These are phyloP conservation scores for Primulina huaijiensis DNA, from an alignment of 257 asterid genomes.

Conservation along the genomic window DNA sequence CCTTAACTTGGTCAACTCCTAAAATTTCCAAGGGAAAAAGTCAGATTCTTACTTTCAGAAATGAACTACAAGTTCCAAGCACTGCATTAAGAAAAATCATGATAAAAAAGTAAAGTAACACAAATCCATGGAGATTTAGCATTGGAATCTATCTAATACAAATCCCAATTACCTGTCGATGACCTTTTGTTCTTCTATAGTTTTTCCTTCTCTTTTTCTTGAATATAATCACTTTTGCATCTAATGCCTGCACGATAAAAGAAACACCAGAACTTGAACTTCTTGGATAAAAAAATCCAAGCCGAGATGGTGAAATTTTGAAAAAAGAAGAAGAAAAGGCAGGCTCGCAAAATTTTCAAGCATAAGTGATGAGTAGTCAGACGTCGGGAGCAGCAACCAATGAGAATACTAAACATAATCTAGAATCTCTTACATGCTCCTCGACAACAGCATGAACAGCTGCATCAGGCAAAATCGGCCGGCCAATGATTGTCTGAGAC, in stretches of 20 bases:
- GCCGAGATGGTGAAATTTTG: conserved; percentile 1
- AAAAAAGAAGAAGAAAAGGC: neutral
- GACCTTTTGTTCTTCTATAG: conserved; percentile 86
- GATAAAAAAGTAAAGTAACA: neutral
- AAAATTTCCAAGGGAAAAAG: conserved; percentile 13
- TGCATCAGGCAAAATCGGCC: conserved; percentile 88
- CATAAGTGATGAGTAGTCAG: neutral
- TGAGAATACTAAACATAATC: conserved; percentile 1
- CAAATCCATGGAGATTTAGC: neutral
- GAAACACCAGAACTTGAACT: neutral
- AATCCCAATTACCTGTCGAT: conserved; percentile 69
- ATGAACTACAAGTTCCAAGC: neutral
- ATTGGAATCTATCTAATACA: conserved; percentile 1
- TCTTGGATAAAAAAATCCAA: neutral
- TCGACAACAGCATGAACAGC: conserved; percentile 96
- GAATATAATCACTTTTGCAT: conserved; percentile 90
- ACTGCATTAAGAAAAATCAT: neutral
- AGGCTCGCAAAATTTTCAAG: neutral
- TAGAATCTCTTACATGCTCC: conserved; percentile 74
- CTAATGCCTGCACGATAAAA: conserved; percentile 61
- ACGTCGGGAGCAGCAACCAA: conserved; percentile 6
- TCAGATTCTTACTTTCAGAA: conserved; percentile 7
- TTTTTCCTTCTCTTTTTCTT: conserved; percentile 97
- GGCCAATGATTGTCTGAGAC: conserved; percentile 76
- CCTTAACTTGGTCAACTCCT: conserved; percentile 92